Evolutionary conservation across 495 filamentous ascomycete genomes (phyloP).

Genomic region (Penicillium fimorum): DNA sequence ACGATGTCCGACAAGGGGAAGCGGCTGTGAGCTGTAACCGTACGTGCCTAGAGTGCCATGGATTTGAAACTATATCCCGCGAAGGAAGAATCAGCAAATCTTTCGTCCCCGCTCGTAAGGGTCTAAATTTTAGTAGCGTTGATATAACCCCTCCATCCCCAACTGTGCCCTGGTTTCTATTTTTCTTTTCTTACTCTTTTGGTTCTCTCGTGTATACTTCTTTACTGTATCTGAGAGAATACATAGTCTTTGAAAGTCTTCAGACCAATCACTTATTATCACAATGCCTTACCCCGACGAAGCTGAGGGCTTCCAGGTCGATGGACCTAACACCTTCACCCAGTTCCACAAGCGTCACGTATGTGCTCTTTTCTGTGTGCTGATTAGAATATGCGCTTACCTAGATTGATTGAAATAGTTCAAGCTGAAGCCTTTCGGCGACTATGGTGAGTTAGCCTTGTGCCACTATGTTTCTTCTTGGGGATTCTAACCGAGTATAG

Average conservation of each 20-base stretch:
- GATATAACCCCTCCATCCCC: constrained; percentile 16
- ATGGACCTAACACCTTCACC: constrained; percentile 57
- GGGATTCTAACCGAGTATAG: constrained; percentile 31
- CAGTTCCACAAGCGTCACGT: constrained; percentile 66
- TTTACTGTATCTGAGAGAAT: background rate
- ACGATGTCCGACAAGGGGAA: constrained; percentile 11
- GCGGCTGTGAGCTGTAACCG: background rate
- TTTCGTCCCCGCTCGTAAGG: background rate
- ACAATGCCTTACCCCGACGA: constrained; percentile 77
- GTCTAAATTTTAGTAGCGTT: background rate
- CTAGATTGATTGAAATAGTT: constrained; percentile 46
- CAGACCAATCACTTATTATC: constrained; percentile 5
- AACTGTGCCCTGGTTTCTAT: background rate
- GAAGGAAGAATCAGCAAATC: background rate
- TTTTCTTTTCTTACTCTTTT: constrained; percentile 4
- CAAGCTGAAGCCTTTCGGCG: constrained; percentile 74
- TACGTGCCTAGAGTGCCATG: background rate
- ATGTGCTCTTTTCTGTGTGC: constrained; percentile 18
- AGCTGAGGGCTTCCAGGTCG: constrained; percentile 72
- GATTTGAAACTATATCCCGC: constrained; percentile 5
- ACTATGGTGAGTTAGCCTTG: constrained; percentile 43
- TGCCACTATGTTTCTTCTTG: background rate
- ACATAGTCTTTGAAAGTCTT: background rate
- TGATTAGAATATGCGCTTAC: background rate
- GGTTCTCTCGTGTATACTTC: constrained; percentile 1